phyloP scores from a whole-genome alignment of 2,329 filamentous ascomycete genomes.

The Didymella pomorum region DNA sequence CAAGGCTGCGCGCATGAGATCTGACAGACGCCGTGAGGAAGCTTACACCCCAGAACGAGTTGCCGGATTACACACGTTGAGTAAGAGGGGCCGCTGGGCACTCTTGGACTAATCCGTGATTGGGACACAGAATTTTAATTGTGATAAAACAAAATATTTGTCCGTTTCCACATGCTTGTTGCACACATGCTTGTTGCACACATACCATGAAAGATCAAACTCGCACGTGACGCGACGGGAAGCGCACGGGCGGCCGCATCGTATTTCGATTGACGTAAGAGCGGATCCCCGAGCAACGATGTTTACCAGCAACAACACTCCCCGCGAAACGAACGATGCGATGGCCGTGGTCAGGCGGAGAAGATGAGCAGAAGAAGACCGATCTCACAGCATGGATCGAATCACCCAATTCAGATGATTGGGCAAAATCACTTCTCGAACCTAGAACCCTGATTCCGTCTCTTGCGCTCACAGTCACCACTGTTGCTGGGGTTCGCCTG shows the following conservation, averaged over 20 bases:
- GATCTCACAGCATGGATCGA: slow-evolving; percentile 55
- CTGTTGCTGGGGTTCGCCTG: slow-evolving; percentile 63
- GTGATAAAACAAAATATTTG: too few species aligned
- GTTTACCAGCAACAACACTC: slow-evolving; percentile 22
- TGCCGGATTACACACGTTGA: background rate
- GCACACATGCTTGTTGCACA: background rate
- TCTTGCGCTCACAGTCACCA: slow-evolving; percentile 63
- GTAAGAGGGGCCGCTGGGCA: background rate
- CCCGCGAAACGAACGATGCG: slow-evolving; percentile 49
- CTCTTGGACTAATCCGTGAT: background rate
- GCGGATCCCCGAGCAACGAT: slow-evolving; percentile 19
- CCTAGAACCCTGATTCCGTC: slow-evolving; percentile 64
- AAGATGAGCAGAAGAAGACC: slow-evolving; percentile 41
- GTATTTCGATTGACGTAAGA: slow-evolving; percentile 17
- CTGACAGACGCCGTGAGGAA: background rate
- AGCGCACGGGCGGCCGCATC: slow-evolving; percentile 8
- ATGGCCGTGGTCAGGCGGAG: slow-evolving; percentile 52
- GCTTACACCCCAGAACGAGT: background rate
- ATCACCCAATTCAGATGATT: slow-evolving; percentile 51
- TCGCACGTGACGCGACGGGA: slow-evolving; percentile 9
- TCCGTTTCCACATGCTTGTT: background rate
- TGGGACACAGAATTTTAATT: too few species aligned
- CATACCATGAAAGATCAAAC: background rate
- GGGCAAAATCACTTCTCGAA: slow-evolving; percentile 64
- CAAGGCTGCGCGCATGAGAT: background rate